Percentiles rank a stretch among this genome's conserved stretches.
Conservation (phyloP, 2,329 filamentous ascomycete genomes). For the Pseudocercospora fuligena region DNA sequence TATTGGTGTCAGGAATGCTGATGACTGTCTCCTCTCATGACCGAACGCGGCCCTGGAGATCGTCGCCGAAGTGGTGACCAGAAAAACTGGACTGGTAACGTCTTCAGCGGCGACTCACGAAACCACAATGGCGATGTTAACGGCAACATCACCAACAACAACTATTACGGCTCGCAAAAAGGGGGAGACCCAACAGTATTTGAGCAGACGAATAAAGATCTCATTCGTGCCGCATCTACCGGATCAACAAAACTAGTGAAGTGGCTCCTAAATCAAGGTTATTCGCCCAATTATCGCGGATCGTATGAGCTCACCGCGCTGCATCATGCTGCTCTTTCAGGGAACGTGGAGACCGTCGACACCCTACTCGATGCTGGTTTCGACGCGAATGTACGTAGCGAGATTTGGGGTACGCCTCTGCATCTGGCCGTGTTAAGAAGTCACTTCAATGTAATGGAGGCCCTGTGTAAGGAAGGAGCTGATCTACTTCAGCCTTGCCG, state of each 20-base stretch:
- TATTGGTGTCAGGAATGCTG: too few relatives aligned
- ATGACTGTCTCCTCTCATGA: too few relatives aligned
- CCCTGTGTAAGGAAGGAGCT: background rate
- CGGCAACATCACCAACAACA: background rate
- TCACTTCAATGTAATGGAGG: background rate
- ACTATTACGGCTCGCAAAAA: too few relatives aligned
- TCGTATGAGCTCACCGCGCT: background rate
- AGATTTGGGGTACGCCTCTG: background rate
- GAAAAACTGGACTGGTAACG: background rate
- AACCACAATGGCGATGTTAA: background rate
- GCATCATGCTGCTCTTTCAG: conserved; percentile 1
- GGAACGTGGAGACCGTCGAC: background rate
- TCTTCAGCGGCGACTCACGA: background rate
- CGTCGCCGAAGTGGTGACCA: too few relatives aligned
- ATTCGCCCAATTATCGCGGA: background rate
- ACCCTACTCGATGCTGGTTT: background rate
- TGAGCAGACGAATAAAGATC: background rate
- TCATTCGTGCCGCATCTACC: background rate
- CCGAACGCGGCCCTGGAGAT: too few relatives aligned
- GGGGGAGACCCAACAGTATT: too few relatives aligned
- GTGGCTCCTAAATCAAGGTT: background rate
- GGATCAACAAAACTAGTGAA: background rate
- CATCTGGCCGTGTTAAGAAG: background rate
- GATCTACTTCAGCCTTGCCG: background rate
- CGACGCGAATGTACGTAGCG: background rate